These are phyloP conservation scores for Phanerodontia chrysosporium DNA, from an alignment of 768 basidiomycete genomes.

Conservation along the genomic window DNA sequence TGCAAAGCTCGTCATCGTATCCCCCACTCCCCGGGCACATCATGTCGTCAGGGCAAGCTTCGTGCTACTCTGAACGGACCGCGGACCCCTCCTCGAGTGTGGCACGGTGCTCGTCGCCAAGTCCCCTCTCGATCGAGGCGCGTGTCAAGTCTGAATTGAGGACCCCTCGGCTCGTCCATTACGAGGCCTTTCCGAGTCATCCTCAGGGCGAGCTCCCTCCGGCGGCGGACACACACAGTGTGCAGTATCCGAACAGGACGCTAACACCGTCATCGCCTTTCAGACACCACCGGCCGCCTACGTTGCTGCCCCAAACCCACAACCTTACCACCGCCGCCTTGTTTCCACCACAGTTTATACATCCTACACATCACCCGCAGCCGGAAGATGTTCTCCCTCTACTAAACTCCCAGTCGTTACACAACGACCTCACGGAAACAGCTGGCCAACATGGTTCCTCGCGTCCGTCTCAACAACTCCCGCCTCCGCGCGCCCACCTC, in stretches of 20 bases:
- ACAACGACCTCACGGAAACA: constrained; percentile 22
- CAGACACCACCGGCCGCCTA: constrained; percentile 21
- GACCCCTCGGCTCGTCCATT: constrained; percentile 9
- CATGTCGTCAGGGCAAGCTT: constrained; percentile 5
- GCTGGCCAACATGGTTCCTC: constrained; percentile 24
- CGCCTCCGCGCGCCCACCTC: constrained; percentile 48
- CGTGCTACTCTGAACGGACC: constrained; percentile 2
- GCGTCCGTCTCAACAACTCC: constrained; percentile 34
- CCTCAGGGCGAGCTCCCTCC: constrained; percentile 13
- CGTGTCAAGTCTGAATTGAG: constrained; percentile 15
- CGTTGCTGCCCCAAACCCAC: constrained; percentile 14
- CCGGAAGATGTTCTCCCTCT: constrained; percentile 23
- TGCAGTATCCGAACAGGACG: constrained; percentile 18
- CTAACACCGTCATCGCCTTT: constrained; percentile 25
- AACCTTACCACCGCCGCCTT: constrained; percentile 20
- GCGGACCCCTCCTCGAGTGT: constrained; percentile 14
- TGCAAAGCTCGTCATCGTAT: background rate
- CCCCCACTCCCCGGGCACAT: background rate
- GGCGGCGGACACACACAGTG: constrained; percentile 17
- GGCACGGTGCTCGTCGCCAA: constrained; percentile 11
- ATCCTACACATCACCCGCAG: constrained; percentile 17
- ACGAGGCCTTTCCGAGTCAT: constrained; percentile 11
- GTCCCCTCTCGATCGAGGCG: constrained; percentile 6
- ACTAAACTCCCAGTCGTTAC: constrained; percentile 24
- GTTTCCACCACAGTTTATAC: constrained; percentile 19